Base-by-base conservation (phyloP, 257 asterid genomes). In the Solanum megistacrolobum region DNA sequence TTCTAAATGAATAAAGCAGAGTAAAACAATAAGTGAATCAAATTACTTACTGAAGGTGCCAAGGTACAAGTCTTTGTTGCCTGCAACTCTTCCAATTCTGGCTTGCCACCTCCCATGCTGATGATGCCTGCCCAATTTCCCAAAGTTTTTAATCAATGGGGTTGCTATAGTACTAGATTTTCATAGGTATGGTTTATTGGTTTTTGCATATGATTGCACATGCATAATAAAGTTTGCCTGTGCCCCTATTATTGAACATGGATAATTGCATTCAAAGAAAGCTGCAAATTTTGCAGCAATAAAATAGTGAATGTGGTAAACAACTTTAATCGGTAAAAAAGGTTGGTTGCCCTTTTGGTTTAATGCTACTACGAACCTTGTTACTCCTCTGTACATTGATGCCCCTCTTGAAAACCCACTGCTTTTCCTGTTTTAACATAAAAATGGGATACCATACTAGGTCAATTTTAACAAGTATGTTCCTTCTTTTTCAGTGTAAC, bases 41-140 rank as follows among this genome's bases (percentile, higher is more conserved):
- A 94, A 94, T 79, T 9, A 43, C 98, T 91, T 94, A 95, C 98
- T 94, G 91, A 95, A 95, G 91, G 98, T 95, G 91, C 98, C 98
- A 87, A 95, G 98, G 95, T 95, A 95, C 98, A 95, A 92, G 96
- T 95, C 98, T 92, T 95, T 95, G 90, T 95, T 95, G 93, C 98
- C 98, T 89, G 98, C 97, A 92, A 95, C 98, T 87, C 98, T 95
- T 87, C 98, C 98, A n/a, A 94, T 95, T 94, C 98, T 27, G 39
- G 98, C 98, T 91, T 95, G 98, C 98, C 98, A 95, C 83, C 98
- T 93, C 88, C 98, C 98, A 92, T 95, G 98, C 91, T 95, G 98
- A 89, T 95, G 98, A 91, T 95, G 98, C 92, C 98, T 95, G 94
- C 88, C 84, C 91, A 85, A 87, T 72, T 48, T 82, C 31, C 85